These are phyloP conservation scores for Teunomyces stri DNA, from an alignment of 805 yeast genomes.

Conservation along the genomic window DNA sequence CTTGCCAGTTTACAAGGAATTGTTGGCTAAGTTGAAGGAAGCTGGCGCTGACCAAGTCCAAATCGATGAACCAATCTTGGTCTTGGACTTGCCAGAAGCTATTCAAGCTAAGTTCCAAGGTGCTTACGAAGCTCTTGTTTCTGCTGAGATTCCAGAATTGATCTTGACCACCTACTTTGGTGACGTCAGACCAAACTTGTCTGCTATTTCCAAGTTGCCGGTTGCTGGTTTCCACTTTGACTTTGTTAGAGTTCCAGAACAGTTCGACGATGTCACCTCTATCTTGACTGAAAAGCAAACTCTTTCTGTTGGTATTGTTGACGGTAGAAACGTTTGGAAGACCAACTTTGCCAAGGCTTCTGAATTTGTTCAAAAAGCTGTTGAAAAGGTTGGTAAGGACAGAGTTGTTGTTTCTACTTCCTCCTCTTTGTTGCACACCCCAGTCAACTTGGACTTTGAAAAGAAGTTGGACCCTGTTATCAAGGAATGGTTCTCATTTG, in stretches of 20 bases:
- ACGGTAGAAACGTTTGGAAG: constrained; percentile 99
- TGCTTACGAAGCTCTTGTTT: constrained; percentile 72
- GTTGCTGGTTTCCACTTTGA: constrained; percentile 96
- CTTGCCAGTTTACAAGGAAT: constrained; percentile 89
- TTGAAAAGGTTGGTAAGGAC: constrained; percentile 79
- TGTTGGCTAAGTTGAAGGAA: constrained; percentile 78
- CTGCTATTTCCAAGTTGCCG: constrained; percentile 84
- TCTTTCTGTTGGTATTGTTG: constrained; percentile 94
- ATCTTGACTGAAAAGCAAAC: constrained; percentile 68
- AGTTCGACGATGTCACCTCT: constrained; percentile 76
- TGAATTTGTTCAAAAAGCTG: constrained; percentile 76
- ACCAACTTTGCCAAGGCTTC: constrained; percentile 88
- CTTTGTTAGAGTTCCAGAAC: constrained; percentile 94
- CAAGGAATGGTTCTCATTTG: constrained; percentile 98
- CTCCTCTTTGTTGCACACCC: constrained; percentile 96
- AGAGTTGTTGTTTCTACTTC: constrained; percentile 91
- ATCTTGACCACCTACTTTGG: constrained; percentile 93
- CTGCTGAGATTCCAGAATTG: constrained; percentile 70
- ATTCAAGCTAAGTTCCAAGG: constrained; percentile 84
- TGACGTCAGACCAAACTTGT: constrained; percentile 95
- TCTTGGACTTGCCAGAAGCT: constrained; percentile 83
- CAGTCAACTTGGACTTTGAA: constrained; percentile 93
- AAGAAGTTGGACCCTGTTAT: constrained; percentile 84
- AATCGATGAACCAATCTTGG: constrained; percentile 96
- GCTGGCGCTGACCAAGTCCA: constrained; percentile 97